phyloP scores from a whole-genome alignment of 495 filamentous ascomycete genomes.

The Neohortaea acidophila region DNA sequence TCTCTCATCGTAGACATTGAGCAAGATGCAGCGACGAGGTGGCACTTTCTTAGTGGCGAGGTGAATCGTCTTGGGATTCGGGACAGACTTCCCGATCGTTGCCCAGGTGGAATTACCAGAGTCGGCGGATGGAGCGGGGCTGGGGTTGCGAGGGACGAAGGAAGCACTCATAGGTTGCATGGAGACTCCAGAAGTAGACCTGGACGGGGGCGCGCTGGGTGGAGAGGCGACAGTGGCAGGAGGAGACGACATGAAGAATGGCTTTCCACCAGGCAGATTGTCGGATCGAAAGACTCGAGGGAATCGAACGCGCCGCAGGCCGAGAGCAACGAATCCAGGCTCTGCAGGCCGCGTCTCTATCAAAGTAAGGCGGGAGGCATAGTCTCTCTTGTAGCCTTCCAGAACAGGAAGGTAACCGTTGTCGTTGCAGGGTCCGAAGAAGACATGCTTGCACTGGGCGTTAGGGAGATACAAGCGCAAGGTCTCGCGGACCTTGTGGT shows the following conservation, averaged over 20 bases:
- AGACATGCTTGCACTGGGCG: slow-evolving; percentile 29
- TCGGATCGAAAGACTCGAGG: slow-evolving; percentile 18
- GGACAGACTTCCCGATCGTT: slow-evolving; percentile 20
- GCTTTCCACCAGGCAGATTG: slow-evolving; percentile 11
- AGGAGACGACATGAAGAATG: too few species aligned
- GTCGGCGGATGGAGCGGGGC: slow-evolving; percentile 8
- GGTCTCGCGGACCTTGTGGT: slow-evolving; percentile 28
- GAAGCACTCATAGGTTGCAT: not conserved
- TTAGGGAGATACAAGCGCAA: slow-evolving; percentile 27
- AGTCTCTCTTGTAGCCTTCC: slow-evolving; percentile 22
- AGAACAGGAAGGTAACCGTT: slow-evolving; percentile 27
- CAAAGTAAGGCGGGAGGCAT: slow-evolving; percentile 22
- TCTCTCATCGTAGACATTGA: slow-evolving; percentile 23
- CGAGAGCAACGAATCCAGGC: slow-evolving; percentile 21
- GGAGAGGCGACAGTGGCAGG: too few species aligned
- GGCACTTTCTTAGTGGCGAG: slow-evolving; percentile 19
- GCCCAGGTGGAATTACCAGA: slow-evolving; percentile 20
- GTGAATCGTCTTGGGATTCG: slow-evolving; percentile 19
- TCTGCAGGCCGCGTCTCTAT: slow-evolving; percentile 21
- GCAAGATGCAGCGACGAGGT: slow-evolving; percentile 17
- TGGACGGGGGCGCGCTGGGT: not conserved
- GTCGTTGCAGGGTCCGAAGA: slow-evolving; percentile 29
- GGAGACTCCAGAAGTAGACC: not conserved
- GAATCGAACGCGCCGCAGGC: slow-evolving; percentile 19
- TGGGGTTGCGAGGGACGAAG: slow-evolving; percentile 3